These are phyloP conservation scores for Infundibulicybe gibba DNA, from an alignment of 768 basidiomycete genomes.

Conservation along the genomic window DNA sequence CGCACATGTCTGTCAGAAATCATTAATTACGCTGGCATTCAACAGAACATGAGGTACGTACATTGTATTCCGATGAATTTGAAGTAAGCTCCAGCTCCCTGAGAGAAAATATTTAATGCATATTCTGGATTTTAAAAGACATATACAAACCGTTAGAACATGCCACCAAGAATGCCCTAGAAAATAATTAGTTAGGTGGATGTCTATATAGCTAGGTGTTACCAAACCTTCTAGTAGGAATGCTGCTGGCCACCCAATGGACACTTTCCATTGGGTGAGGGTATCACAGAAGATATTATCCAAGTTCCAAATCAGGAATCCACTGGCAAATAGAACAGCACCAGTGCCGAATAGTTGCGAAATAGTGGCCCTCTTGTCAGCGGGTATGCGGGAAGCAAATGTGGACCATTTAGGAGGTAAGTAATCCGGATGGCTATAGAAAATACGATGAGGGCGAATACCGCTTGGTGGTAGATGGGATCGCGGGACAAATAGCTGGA, in stretches of 20 bases:
- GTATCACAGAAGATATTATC: slow-evolving; percentile 73
- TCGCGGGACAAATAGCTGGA: slow-evolving; percentile 63
- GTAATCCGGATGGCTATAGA: slow-evolving; percentile 40
- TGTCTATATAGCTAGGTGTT: neutral
- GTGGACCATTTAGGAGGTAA: slow-evolving; percentile 49
- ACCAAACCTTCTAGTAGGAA: slow-evolving; percentile 59
- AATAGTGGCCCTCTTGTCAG: slow-evolving; percentile 36
- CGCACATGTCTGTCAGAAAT: slow-evolving; percentile 37
- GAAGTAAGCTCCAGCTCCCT: slow-evolving; percentile 50
- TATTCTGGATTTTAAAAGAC: neutral
- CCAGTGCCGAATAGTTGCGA: slow-evolving; percentile 49
- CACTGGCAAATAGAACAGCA: slow-evolving; percentile 51
- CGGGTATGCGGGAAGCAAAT: slow-evolving; percentile 34
- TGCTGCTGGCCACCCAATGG: slow-evolving; percentile 60
- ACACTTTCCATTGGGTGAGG: slow-evolving; percentile 52
- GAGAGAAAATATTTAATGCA: neutral
- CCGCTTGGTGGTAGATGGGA: slow-evolving; percentile 76
- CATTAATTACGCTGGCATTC: slow-evolving; percentile 4
- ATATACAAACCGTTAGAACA: slow-evolving; percentile 49
- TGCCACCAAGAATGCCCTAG: slow-evolving; percentile 78
- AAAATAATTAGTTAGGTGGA: neutral
- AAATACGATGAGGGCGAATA: slow-evolving; percentile 62
- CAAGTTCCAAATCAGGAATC: slow-evolving; percentile 76
- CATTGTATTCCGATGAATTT: slow-evolving; percentile 53
- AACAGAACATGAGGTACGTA: slow-evolving; percentile 19